Conservation (phyloP, 2,329 filamentous ascomycete genomes). For the Monosporascus ibericus region DNA sequence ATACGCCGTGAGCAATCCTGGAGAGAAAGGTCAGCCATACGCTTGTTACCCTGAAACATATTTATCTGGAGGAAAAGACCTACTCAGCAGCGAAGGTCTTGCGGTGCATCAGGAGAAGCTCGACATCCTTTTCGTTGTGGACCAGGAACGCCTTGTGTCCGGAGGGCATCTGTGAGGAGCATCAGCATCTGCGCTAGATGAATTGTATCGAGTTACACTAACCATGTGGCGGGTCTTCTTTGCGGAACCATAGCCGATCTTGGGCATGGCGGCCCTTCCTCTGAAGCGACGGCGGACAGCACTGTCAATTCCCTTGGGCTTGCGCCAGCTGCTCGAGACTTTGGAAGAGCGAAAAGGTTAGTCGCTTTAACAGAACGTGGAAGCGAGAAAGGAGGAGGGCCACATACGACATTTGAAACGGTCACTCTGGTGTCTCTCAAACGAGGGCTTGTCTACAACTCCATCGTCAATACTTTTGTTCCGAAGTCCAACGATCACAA, state of each 20-base stretch:
- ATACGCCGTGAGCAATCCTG: slow-evolving; percentile 97
- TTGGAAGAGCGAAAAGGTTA: background rate
- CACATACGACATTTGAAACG: slow-evolving; percentile 76
- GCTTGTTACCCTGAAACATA: slow-evolving; percentile 30
- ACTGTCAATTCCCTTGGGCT: slow-evolving; percentile 99
- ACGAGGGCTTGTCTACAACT: slow-evolving; percentile 64
- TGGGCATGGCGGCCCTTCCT: slow-evolving; percentile 90
- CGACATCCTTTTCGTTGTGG: slow-evolving; percentile 91
- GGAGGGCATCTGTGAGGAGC: slow-evolving; percentile 64
- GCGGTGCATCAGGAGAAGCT: slow-evolving; percentile 99
- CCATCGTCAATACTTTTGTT: slow-evolving; percentile 31
- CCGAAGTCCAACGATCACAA: too few species aligned
- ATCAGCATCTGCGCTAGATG: background rate
- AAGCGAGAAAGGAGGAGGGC: slow-evolving; percentile 32
- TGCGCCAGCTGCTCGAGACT: slow-evolving; percentile 72
- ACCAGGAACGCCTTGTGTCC: slow-evolving; percentile 99
- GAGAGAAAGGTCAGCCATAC: background rate
- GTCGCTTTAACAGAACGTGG: background rate
- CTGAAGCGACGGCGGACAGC: slow-evolving; percentile 95
- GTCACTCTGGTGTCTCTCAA: slow-evolving; percentile 97
- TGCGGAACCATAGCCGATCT: slow-evolving; percentile 99
- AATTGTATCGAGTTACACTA: background rate
- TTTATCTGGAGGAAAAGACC: slow-evolving; percentile 31
- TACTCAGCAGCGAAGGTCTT: slow-evolving; percentile 98
- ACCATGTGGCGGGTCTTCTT: slow-evolving; percentile 95